Evolutionary conservation across 2,329 filamentous ascomycete species (phyloP), one percentile per base, ranked within the genome.

Genomic region (Penicillium sp.): DNA sequence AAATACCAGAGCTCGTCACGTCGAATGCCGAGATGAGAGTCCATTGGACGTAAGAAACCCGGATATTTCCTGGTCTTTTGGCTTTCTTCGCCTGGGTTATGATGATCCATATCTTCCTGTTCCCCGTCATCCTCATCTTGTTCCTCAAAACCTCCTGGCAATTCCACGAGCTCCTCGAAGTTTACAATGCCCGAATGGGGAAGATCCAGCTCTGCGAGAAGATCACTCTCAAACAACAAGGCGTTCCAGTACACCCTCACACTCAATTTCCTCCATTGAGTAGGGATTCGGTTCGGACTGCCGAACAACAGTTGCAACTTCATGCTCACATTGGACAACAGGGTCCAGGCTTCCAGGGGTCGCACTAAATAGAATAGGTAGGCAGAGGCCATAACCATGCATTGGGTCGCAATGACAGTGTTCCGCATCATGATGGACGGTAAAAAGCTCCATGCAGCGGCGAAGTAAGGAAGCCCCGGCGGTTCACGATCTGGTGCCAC

Each of bases 1-100:
- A 92, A 92, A 64, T 93, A 93, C 87, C 88, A 92, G 12, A 92
- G 75, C 51, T 92, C 87, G 60, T 92, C 88, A 41, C 82, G 80
- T 11, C 86, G 31, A 29, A 27, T 16, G 16, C 25, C 44, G 27
- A 41, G 29, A 7, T 41, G 35, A 18, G 44, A 41, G 19, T 46
- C 43, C 19, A 31, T n/a, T 9, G 28, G 19, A 29, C 36, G 44
- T 38, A 34, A 45, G 4, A 25, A 38, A 19, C 25, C 16, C 25
- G 14, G 42, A 14, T 38, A 39, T 16, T 47, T 47, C 12, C 33
- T 35, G 16, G 22, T 11, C n/a, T 11, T 31, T 18, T 13, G 39
- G 10, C 31, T 29, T 33, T 50, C 53, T 14, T 46, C 43, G 13
- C 39, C 29, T 9, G 52, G 36, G 14, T 49, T 29, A 11, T 28